phyloP scores from a whole-genome alignment of 352 stramenopile genomes.

The Phytophthora citrophthora region DNA sequence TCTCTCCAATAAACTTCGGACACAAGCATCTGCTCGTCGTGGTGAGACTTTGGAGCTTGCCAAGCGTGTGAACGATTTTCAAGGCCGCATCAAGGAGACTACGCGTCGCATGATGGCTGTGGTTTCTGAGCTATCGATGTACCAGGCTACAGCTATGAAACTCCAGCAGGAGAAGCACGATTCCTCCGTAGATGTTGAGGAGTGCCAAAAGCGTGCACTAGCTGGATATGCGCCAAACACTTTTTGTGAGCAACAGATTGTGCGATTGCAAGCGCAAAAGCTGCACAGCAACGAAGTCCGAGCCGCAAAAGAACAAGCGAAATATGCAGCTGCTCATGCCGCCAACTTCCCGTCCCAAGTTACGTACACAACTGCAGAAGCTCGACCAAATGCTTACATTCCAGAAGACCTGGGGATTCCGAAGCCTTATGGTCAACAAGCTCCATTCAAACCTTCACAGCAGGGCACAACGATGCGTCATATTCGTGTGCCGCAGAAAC shows the following conservation, averaged over 20 bases:
- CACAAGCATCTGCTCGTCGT: conserved; percentile 76
- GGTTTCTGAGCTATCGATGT: conserved; percentile 95
- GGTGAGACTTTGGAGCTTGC: conserved; percentile 85
- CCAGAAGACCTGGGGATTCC: conserved; percentile 92
- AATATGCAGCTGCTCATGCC: conserved; percentile 50
- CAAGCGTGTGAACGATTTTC: conserved; percentile 92
- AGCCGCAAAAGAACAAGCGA: conserved; percentile 48
- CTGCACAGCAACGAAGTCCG: conserved; percentile 59
- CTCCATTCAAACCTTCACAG: conserved; percentile 93
- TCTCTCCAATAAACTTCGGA: conserved; percentile 84
- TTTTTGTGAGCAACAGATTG: conserved; percentile 79
- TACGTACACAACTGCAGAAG: conserved; percentile 90
- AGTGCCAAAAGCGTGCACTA: conserved; percentile 60
- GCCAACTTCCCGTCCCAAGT: conserved; percentile 73
- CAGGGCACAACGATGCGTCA: conserved; percentile 92
- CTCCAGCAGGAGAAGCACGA: conserved; percentile 93
- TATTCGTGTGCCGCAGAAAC: conserved; percentile 86
- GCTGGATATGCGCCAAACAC: conserved; percentile 77
- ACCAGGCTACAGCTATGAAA: conserved; percentile 94
- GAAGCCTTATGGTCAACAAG: conserved; percentile 91
- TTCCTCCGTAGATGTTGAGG: conserved; percentile 66
- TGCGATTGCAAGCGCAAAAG: conserved; percentile 63
- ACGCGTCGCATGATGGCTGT: conserved; percentile 95
- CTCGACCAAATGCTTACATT: conserved; percentile 94
- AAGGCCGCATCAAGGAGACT: conserved; percentile 90